Evolutionary conservation across 2,329 filamentous ascomycete genomes (phyloP).

Genomic region (Verruconis gallopava): DNA sequence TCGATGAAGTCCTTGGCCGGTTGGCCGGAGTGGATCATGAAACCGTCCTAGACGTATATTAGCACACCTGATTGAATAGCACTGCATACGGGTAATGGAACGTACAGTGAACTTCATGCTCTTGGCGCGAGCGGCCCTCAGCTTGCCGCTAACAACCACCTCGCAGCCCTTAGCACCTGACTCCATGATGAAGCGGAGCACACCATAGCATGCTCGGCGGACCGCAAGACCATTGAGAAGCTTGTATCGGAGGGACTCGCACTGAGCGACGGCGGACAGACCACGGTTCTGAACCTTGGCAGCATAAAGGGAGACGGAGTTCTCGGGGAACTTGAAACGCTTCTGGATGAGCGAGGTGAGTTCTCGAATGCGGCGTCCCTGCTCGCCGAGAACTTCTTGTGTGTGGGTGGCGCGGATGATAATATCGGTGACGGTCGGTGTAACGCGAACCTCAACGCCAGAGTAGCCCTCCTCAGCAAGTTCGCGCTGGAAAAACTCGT

Average conservation of each 20-base stretch:
- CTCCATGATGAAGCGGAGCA: slow-evolving; percentile 99
- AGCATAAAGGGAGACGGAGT: slow-evolving; percentile 98
- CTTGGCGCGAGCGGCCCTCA: slow-evolving; percentile 97
- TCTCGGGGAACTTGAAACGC: slow-evolving; percentile 99
- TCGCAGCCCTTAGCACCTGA: slow-evolving; percentile 98
- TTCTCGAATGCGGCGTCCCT: slow-evolving; percentile 99
- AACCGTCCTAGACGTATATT: slow-evolving; percentile 54
- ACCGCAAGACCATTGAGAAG: slow-evolving; percentile 98
- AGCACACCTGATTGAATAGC: not conserved
- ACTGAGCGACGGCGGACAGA: slow-evolving; percentile 98
- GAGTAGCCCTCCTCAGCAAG: slow-evolving; percentile 99
- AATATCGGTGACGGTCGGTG: slow-evolving; percentile 99
- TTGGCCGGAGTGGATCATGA: slow-evolving; percentile 99
- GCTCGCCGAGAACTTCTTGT: slow-evolving; percentile 99
- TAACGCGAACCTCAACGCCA: slow-evolving; percentile 98
- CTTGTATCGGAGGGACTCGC: slow-evolving; percentile 99
- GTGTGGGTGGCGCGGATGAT: slow-evolving; percentile 99
- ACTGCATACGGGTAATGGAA: slow-evolving; percentile 13
- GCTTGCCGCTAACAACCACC: slow-evolving; percentile 98
- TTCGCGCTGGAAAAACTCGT: slow-evolving; percentile 99
- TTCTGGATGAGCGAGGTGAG: slow-evolving; percentile 99
- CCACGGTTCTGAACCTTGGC: slow-evolving; percentile 99
- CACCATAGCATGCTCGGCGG: slow-evolving; percentile 98
- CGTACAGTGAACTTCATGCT: slow-evolving; percentile 99
- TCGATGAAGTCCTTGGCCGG: slow-evolving; percentile 99